Evolutionary conservation across 805 yeast species (phyloP).

Genomic region (Candida manassasensis): DNA sequence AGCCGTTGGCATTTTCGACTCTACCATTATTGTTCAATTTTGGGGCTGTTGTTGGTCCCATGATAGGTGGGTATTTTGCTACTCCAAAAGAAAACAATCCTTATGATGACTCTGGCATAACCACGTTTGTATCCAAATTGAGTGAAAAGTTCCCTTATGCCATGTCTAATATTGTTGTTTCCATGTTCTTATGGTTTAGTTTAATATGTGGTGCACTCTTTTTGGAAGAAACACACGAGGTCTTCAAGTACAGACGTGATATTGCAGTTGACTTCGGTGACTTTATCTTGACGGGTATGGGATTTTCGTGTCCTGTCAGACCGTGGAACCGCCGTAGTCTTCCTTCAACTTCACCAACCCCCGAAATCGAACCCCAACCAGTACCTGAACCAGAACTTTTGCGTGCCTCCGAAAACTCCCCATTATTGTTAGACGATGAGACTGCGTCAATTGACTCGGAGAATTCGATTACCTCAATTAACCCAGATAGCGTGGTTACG

Average conservation of each 20-base stretch:
- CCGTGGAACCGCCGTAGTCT: conserved; percentile 5
- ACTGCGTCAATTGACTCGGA: conserved; percentile 6
- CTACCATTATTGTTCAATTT: conserved; percentile 30
- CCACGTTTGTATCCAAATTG: conserved; percentile 1
- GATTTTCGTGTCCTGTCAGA: conserved; percentile 11
- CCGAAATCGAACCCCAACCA: not conserved
- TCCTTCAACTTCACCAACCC: not conserved
- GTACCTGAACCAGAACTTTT: too few species aligned
- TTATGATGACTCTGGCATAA: not conserved
- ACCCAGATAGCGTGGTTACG: conserved; percentile 8
- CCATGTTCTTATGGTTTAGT: conserved; percentile 18
- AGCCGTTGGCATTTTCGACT: conserved; percentile 26
- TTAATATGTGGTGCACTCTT: conserved; percentile 24
- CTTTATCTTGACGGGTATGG: conserved; percentile 17
- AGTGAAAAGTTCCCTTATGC: conserved; percentile 32
- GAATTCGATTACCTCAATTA: conserved; percentile 3
- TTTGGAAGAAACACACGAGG: conserved; percentile 30
- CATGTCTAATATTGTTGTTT: conserved; percentile 29
- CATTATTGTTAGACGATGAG: conserved; percentile 5
- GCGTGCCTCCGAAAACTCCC: conserved; percentile 8
- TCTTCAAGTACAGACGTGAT: conserved; percentile 16
- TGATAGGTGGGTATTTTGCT: conserved; percentile 29
- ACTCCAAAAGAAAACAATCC: conserved; percentile 19
- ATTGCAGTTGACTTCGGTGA: conserved; percentile 31
- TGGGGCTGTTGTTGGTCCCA: conserved; percentile 29